A percentile compares a stretch with the other conserved stretches of the same genome.
These are phyloP conservation scores for Backusella australiensis DNA, from an alignment of 192 early-diverging fungal genomes.

Conservation along the genomic window DNA sequence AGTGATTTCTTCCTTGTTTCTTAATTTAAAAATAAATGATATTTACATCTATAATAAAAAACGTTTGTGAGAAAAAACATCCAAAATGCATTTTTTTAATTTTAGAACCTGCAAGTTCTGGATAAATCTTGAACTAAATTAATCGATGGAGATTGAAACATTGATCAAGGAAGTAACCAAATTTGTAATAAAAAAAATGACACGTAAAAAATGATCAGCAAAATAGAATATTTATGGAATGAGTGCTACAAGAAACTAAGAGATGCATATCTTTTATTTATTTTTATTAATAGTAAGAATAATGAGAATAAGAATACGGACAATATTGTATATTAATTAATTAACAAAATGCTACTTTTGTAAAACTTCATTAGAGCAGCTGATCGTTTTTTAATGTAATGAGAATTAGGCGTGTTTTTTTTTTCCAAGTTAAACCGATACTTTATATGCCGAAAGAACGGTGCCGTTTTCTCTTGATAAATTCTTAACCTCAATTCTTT, in stretches of 20 bases:
- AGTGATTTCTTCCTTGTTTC: neutral
- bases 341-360: neutral
- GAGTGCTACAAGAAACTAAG: neutral
- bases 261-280: neutral
- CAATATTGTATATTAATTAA: neutral
- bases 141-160: neutral
- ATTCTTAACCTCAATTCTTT: neutral
- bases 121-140: neutral
- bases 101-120: neutral
- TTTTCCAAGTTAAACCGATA: neutral
- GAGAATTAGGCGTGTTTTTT: neutral
- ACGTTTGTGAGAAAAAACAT: neutral
- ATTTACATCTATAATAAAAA: neutral
- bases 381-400: neutral
- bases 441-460: neutral
- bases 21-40: neutral
- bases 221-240: neutral
- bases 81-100: neutral
- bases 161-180: neutral
- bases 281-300: neutral
- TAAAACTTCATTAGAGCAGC: neutral
- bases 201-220: neutral
- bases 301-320: neutral
- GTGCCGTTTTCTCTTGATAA: neutral
- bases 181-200: conserved; percentile 4